A percentile compares a stretch with the other conserved stretches of the same genome.
Evolutionary conservation across 768 basidiomycete genomes (phyloP).

Genomic region (Lactifluus pinguis): DNA sequence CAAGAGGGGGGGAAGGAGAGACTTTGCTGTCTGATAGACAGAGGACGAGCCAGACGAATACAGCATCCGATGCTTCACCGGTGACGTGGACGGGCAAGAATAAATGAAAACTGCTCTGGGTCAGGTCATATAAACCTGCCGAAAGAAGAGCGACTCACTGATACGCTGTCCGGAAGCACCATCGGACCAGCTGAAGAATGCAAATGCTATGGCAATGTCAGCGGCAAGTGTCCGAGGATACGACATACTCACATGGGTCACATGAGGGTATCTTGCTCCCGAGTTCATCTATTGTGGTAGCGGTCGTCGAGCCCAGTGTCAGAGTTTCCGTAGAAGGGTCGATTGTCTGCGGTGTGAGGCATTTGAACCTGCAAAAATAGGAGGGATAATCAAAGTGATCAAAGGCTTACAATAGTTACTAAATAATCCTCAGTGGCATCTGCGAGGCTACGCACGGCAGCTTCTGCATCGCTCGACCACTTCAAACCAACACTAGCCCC

Average conservation of each 20-base stretch:
- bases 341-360: constrained; percentile 41
- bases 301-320: constrained; percentile 33
- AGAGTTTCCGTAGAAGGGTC: constrained; percentile 57
- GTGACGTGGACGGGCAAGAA: constrained; percentile 74
- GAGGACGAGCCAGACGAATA: constrained; percentile 65
- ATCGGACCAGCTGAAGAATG: constrained; percentile 60
- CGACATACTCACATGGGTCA: constrained; percentile 42
- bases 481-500: constrained; percentile 52
- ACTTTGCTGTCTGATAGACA: constrained; percentile 49
- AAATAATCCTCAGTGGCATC: constrained; percentile 40
- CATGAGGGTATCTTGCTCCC: constrained; percentile 41
- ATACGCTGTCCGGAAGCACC: constrained; percentile 45
- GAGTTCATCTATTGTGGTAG: constrained; percentile 37
- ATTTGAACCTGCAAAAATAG: not conserved
- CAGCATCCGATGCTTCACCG: constrained; percentile 81
- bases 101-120: constrained; percentile 70
- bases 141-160: constrained; percentile 33
- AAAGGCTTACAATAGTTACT: constrained; percentile 51
- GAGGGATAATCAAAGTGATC: not conserved
- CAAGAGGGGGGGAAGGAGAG: constrained; percentile 35
- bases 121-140: constrained; percentile 1
- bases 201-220: constrained; percentile 34
- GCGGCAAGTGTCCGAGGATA: constrained; percentile 13
- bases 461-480: constrained; percentile 59
- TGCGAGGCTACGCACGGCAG: constrained; percentile 53